Evolutionary conservation across 2,329 filamentous ascomycete species (phyloP), one percentile per base, ranked within the genome.

Genomic region (Chaetomiaceae sp.): DNA sequence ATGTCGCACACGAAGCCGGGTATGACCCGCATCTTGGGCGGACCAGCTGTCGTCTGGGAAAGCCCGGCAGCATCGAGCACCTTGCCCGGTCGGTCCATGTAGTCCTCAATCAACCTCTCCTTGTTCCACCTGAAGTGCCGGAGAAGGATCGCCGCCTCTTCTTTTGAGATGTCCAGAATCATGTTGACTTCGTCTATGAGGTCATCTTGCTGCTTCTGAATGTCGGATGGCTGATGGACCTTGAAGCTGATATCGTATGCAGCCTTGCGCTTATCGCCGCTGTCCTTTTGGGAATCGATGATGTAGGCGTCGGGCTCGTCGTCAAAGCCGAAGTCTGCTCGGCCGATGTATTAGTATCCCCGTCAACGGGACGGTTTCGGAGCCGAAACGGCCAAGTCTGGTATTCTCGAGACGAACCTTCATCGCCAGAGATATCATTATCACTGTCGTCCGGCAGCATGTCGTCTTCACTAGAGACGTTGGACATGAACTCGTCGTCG

Each of bases 71-170:
- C 85, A 64, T 96, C 91, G 31, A 97, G 75, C 2, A 94, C 83
- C 65, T 87, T 82, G 55, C 88, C 83, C 3, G 88, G 84, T 47
- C 82, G 82, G 60, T 99, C 92, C 91, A 99, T 96, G 71, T 97
- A 97, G 59, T 90, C 85, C 66, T 99, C 94, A 53, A 97, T 91
- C 61, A 99, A 71, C 36, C 89, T 85, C 68, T 99, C 94, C 69
- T 96, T 94, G 71, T 97, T 97, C 94, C 94, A 99, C 66, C 91
- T 82, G 63, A 89, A 89, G 71, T 94, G 83, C 43, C 94, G 87
- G 55, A 99, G 76, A 37, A 99, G 77, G 49, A 99, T 96, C 22
- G 91, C 92, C 0, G 89, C 85, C 59, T 94, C 89, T 71, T 97
- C 94, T 63, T 89, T 88, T 15, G 88, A 84, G 67, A 96, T 85